A percentile compares a stretch with the other conserved stretches of the same genome.
Conservation (phyloP, 306 rosid species). For the Cucumis melo region DNA sequence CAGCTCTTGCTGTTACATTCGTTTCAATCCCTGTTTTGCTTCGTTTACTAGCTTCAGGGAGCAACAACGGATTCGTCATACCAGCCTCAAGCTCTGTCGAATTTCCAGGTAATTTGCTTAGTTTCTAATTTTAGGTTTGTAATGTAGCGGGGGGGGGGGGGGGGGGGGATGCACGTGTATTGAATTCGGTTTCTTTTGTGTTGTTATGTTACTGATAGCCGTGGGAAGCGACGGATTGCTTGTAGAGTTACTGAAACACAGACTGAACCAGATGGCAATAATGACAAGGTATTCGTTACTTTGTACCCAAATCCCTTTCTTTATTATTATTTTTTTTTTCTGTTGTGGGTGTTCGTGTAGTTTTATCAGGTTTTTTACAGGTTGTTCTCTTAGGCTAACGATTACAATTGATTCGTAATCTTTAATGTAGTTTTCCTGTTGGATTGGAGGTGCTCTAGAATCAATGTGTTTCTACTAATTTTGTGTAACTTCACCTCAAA, state of each 20-base stretch:
- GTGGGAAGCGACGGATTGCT: conserved; percentile 30
- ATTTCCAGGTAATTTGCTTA: conserved; percentile 26
- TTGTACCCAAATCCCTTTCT: background rate
- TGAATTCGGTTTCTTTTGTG: background rate
- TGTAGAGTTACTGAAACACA: conserved; percentile 54
- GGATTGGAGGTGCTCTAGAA: background rate
- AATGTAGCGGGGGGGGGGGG: too few relatives aligned
- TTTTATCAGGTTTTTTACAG: too few relatives aligned
- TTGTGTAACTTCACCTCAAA: background rate
- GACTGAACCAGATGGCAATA: conserved; percentile 34
- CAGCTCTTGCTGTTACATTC: conserved; percentile 53
- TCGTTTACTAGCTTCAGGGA: conserved; percentile 14
- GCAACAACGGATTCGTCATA: conserved; percentile 16
- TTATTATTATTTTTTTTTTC: background rate
- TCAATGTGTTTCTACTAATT: background rate
- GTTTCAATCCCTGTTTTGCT: conserved; percentile 30
- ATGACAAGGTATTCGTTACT: conserved; percentile 45
- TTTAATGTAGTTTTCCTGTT: background rate
- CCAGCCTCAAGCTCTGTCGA: conserved; percentile 21
- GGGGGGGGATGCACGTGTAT: background rate
- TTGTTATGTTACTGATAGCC: background rate
- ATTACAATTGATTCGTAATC: background rate
- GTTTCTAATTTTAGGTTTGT: background rate
- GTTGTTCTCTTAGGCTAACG: background rate
- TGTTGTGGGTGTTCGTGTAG: background rate